Percentiles rank a stretch among this genome's conserved stretches.
Conservation (phyloP, 345 rosid genomes). For the Linum trigynum region DNA sequence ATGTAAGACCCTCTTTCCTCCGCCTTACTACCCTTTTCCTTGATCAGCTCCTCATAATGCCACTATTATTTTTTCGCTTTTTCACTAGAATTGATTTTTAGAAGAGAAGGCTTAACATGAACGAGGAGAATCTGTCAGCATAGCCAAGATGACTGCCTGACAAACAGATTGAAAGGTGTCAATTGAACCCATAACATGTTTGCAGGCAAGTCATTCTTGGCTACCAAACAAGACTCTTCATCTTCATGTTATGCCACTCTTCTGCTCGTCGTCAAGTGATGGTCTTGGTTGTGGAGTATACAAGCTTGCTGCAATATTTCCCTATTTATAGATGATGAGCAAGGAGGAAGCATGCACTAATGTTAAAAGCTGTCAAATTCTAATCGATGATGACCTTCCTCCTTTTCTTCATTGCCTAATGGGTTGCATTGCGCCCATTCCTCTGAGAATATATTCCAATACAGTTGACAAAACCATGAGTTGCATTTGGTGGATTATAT, state of each 20-base stretch:
- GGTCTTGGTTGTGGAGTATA: not conserved
- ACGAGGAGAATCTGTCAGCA: not conserved
- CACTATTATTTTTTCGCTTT: no score
- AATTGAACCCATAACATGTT: not conserved
- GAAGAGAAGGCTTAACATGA: slow-evolving; percentile 2
- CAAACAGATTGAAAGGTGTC: not conserved
- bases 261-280: not conserved
- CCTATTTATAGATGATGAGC: not conserved
- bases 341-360: not conserved
- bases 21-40: not conserved
- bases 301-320: not conserved
- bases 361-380: not conserved
- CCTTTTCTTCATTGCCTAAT: not conserved
- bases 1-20: not conserved
- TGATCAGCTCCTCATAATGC: not conserved
- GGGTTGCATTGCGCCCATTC: not conserved
- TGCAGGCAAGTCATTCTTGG: not conserved
- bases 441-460: not conserved
- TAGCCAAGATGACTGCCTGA: slow-evolving; percentile 8
- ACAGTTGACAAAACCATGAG: not conserved
- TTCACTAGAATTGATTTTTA: no score
- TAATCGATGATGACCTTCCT: not conserved
- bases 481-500: no score
- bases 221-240: not conserved
- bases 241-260: slow-evolving; percentile 9